These are phyloP conservation scores for Daedaleopsis sinensis DNA, from an alignment of 768 basidiomycete species.

Conservation along the genomic window DNA sequence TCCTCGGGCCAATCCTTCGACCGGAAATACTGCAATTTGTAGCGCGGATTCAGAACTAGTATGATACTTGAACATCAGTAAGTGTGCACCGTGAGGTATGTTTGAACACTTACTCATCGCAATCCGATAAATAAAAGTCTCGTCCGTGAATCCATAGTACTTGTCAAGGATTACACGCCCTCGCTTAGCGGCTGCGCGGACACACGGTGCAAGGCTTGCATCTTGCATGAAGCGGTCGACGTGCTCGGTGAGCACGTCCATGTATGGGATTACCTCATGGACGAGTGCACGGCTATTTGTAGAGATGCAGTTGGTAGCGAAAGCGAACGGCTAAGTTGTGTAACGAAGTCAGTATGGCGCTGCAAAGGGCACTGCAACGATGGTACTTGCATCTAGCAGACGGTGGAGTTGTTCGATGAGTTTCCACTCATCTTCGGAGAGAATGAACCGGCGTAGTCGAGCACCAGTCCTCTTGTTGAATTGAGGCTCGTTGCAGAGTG, in stretches of 20 bases:
- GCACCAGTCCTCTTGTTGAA: slow-evolving; percentile 17
- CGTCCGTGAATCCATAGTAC: background rate
- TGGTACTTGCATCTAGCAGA: slow-evolving; percentile 24
- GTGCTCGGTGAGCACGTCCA: slow-evolving; percentile 21
- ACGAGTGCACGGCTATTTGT: slow-evolving; percentile 17
- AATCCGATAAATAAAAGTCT: background rate
- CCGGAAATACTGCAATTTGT: slow-evolving; percentile 27
- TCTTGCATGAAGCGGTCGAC: slow-evolving; percentile 19
- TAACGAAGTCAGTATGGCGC: no score
- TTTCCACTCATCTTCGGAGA: slow-evolving; percentile 25
- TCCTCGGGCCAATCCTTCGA: slow-evolving; percentile 21
- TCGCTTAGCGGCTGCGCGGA: slow-evolving; percentile 12
- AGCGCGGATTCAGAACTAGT: slow-evolving; percentile 26
- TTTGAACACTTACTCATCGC: slow-evolving; percentile 2
- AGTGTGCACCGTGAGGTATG: no score
- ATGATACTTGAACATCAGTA: background rate
- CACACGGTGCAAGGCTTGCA: background rate
- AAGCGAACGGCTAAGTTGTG: slow-evolving; percentile 3
- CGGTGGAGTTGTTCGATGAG: slow-evolving; percentile 22
- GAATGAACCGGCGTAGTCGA: slow-evolving; percentile 16
- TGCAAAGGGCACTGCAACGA: no score
- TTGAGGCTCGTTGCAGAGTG: slow-evolving; percentile 17
- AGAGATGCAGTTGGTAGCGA: background rate
- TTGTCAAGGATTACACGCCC: background rate
- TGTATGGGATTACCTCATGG: slow-evolving; percentile 28